Conservation (phyloP, 169 alveolate species). For the Plasmodium inui region DNA sequence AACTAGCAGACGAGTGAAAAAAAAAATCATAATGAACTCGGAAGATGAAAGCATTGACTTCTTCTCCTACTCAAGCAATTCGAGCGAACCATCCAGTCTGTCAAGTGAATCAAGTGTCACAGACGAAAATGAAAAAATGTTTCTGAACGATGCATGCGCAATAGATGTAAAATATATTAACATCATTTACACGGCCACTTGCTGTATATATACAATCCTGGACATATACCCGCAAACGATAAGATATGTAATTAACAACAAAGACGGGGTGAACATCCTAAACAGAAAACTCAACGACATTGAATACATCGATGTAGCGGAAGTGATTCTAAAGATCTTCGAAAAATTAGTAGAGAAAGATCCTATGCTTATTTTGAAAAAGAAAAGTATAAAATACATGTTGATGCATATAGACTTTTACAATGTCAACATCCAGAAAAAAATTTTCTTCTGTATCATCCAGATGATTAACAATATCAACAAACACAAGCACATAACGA, state of each 20-base stretch:
- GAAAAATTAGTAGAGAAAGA: conserved; percentile 73
- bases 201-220: conserved; percentile 62
- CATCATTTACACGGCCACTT: conserved; percentile 72
- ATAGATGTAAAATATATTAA: conserved; percentile 65
- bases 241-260: conserved; percentile 51
- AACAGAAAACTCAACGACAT: conserved; percentile 71
- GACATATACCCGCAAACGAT: conserved; percentile 64
- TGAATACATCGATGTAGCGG: conserved; percentile 76
- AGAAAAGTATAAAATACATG: conserved; percentile 74
- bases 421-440: conserved; percentile 71
- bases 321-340: conserved; percentile 67
- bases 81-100: conserved; percentile 39
- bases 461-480: conserved; percentile 75
- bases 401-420: conserved; percentile 76
- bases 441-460: conserved; percentile 75
- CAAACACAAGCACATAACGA: conserved; percentile 64
- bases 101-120: conserved; percentile 54
- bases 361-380: conserved; percentile 75
- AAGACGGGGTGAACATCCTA: conserved; percentile 52
- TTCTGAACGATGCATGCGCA: conserved; percentile 30
- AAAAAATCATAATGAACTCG: conserved; percentile 16
- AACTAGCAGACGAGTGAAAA: neutral
- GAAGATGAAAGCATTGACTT: conserved; percentile 35
- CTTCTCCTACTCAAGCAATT: conserved; percentile 7
- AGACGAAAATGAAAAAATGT: conserved; percentile 40